Conservation (phyloP, 345 rosid genomes). For the Eucalyptus guilfoylei region DNA sequence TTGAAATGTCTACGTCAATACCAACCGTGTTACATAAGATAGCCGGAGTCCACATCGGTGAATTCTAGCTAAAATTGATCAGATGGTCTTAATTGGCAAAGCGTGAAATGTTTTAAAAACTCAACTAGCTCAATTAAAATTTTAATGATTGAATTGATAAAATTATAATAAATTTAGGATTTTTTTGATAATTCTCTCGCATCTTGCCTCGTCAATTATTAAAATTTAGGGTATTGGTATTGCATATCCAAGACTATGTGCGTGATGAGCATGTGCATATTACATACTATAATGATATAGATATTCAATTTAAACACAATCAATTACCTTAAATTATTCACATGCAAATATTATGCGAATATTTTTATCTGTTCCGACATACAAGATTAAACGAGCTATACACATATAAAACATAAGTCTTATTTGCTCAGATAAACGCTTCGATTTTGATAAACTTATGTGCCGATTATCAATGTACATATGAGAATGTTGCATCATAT, state of each 20-base stretch:
- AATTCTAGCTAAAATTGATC: fast-evolving
- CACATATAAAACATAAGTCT: neutral
- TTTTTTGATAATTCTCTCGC: neutral
- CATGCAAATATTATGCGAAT: neutral
- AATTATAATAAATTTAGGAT: neutral
- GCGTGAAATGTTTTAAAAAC: neutral
- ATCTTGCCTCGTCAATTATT: neutral
- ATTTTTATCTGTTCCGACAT: neutral
- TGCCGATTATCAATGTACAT: neutral
- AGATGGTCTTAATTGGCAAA: neutral
- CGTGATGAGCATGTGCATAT: neutral
- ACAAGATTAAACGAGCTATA: neutral
- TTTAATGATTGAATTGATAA: neutral
- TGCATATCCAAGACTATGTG: neutral
- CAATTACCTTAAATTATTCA: neutral
- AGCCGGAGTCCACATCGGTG: fast-evolving
- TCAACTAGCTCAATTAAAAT: neutral
- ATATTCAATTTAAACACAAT: neutral
- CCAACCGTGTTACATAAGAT: fast-evolving
- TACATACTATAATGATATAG: neutral
- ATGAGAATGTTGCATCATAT: neutral
- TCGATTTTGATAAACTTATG: neutral
- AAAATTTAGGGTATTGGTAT: neutral
- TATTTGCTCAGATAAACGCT: neutral
- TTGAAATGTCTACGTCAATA: neutral